phyloP scores from a whole-genome alignment of 257 asterid genomes.

The Verbena officinalis region DNA sequence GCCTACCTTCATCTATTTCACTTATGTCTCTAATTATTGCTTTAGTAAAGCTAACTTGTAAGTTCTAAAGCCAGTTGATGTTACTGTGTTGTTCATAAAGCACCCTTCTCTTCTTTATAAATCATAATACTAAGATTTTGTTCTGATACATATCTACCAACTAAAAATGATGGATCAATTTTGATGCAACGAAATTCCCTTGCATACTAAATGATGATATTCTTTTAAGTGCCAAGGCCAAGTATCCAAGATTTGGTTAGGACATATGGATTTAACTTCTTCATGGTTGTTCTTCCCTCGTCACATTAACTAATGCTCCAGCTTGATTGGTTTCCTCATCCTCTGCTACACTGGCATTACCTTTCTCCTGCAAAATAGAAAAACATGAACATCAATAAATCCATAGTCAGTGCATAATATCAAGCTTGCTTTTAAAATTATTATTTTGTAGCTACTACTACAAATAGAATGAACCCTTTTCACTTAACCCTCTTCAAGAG shows the following conservation, averaged over 20 bases:
- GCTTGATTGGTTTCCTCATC: conserved; percentile 35
- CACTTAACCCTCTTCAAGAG: no score
- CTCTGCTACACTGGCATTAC: conserved; percentile 15
- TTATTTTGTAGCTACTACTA: no score
- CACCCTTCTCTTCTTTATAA: neutral
- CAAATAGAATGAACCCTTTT: no score
- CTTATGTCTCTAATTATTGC: neutral
- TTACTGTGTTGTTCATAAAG: conserved; percentile 11
- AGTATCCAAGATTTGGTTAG: no score
- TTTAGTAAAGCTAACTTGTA: neutral
- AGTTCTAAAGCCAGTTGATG: neutral
- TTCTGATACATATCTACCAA: neutral
- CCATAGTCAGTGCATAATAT: no score
- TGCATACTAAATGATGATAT: neutral
- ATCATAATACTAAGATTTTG: neutral
- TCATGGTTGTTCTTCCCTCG: conserved; percentile 27
- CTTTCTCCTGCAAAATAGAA: conserved; percentile 46
- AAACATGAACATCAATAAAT: neutral
- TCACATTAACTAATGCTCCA: conserved; percentile 27
- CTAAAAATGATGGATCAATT: neutral
- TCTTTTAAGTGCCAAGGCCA: no score
- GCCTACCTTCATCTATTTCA: neutral
- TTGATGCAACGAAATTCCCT: neutral
- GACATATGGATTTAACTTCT: neutral
- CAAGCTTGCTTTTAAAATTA: no score